Percentiles rank a stretch among this genome's conserved stretches.
Evolutionary conservation across 2,329 filamentous ascomycete species (phyloP).

Genomic region (Aspergillus flavus): DNA sequence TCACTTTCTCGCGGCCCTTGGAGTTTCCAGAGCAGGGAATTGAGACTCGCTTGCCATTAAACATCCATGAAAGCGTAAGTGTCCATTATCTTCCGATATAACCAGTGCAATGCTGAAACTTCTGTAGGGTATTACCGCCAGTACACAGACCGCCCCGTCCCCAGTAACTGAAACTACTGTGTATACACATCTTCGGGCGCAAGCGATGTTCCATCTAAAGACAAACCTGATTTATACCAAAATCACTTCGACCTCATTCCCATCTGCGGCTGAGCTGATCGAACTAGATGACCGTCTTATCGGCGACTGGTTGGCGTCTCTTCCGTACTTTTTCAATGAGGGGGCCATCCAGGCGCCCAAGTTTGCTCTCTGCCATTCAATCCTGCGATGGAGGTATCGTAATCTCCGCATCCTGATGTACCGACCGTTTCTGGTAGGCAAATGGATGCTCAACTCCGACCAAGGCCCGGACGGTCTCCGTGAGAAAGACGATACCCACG

Average conservation of each 20-base stretch:
- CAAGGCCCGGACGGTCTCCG: background rate
- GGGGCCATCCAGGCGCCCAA: slow-evolving; percentile 22
- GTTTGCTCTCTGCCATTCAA: slow-evolving; percentile 28
- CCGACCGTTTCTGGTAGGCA: slow-evolving; percentile 30
- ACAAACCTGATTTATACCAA: slow-evolving; percentile 36
- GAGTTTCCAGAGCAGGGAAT: slow-evolving; percentile 40
- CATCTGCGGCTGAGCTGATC: slow-evolving; percentile 31
- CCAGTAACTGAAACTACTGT: slow-evolving; percentile 21
- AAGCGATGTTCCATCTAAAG: slow-evolving; percentile 33
- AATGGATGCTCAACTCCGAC: slow-evolving; percentile 18
- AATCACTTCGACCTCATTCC: slow-evolving; percentile 34
- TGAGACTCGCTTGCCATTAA: slow-evolving; percentile 40
- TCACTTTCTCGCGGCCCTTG: slow-evolving; percentile 47
- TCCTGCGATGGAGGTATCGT: slow-evolving; percentile 34
- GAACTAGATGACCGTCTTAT: slow-evolving; percentile 30
- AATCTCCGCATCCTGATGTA: slow-evolving; percentile 39
- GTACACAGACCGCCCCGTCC: background rate
- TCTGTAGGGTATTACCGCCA: background rate
- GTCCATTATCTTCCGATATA: background rate
- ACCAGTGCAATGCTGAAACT: background rate
- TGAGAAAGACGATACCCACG: background rate
- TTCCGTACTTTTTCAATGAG: slow-evolving; percentile 33
- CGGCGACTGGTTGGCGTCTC: slow-evolving; percentile 27
- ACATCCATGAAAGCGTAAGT: slow-evolving; percentile 33
- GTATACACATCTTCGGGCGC: slow-evolving; percentile 34